Evolutionary conservation across 148 eudicot species (phyloP).

Genomic region (Beta vulgaris): DNA sequence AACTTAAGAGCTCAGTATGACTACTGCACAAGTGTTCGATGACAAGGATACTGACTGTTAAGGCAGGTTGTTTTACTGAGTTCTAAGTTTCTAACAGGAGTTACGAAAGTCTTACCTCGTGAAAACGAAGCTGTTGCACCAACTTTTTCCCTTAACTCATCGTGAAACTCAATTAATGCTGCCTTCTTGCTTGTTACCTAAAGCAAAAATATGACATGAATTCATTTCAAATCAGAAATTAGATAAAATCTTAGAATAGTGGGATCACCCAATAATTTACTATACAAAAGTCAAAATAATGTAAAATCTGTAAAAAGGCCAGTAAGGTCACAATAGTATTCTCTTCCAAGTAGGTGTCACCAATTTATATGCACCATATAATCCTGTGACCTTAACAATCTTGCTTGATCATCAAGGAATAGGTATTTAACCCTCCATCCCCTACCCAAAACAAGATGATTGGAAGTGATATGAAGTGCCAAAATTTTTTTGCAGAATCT

Average conservation of each 20-base stretch:
- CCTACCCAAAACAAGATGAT: background rate
- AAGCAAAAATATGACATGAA: background rate
- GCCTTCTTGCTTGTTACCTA: conserved; percentile 97
- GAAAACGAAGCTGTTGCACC: conserved; percentile 70
- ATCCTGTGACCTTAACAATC: background rate
- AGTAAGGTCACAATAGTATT: background rate
- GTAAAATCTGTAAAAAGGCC: background rate
- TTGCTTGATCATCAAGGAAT: background rate
- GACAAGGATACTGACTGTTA: background rate
- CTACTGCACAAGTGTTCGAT: background rate
- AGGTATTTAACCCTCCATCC: background rate
- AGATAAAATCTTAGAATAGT: background rate
- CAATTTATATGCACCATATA: background rate
- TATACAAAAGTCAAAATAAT: background rate
- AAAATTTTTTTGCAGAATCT: background rate
- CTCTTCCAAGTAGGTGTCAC: background rate
- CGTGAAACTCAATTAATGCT: conserved; percentile 66
- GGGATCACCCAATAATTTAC: background rate
- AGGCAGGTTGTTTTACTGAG: background rate
- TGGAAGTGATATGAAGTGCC: background rate
- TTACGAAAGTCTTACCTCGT: conserved; percentile 45
- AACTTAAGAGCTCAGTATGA: background rate
- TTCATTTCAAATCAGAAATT: background rate
- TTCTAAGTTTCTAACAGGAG: background rate
- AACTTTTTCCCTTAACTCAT: conserved; percentile 67